A percentile compares a stretch with the other conserved stretches of the same genome.
Evolutionary conservation across 768 basidiomycete species (phyloP).

Genomic region (Xanthoconium stramineum): DNA sequence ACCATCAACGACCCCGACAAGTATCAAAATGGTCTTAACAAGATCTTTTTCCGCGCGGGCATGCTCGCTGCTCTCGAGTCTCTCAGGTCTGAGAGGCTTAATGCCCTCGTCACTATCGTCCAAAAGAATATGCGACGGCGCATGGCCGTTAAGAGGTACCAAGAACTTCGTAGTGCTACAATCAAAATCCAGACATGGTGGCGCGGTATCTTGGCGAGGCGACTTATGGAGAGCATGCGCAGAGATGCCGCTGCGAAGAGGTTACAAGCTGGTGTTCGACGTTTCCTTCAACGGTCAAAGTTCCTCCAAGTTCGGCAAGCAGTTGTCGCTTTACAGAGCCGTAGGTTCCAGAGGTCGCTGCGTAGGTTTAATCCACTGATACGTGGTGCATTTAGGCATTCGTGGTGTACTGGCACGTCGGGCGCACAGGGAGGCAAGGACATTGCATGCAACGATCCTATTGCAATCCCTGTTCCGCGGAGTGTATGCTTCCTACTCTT

Average conservation of each 20-base stretch:
- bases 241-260: constrained; percentile 71
- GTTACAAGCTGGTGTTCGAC: constrained; percentile 70
- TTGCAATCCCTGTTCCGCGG: constrained; percentile 88
- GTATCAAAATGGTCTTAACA: constrained; percentile 94
- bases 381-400: constrained; percentile 44
- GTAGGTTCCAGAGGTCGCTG: constrained; percentile 48
- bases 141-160: constrained; percentile 81
- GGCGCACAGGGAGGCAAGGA: constrained; percentile 54
- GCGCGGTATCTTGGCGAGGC: constrained; percentile 79
- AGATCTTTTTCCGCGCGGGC: constrained; percentile 99
- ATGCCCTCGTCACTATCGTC: constrained; percentile 88
- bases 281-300: constrained; percentile 67
- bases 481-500: constrained; percentile 55
- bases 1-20: constrained; percentile 94
- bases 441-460: constrained; percentile 57
- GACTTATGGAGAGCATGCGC: constrained; percentile 66
- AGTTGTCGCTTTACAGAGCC: constrained; percentile 75
- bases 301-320: constrained; percentile 63
- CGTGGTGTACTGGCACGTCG: constrained; percentile 73
- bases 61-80: constrained; percentile 97
- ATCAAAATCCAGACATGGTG: constrained; percentile 93
- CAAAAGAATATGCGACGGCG: constrained; percentile 95
- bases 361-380: constrained; percentile 6
- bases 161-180: constrained; percentile 62
- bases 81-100: constrained; percentile 82